A percentile compares a stretch with the other conserved stretches of the same genome.
phyloP scores from a whole-genome alignment of 495 filamentous ascomycete species.

The Parathielavia hyrcaniae region DNA sequence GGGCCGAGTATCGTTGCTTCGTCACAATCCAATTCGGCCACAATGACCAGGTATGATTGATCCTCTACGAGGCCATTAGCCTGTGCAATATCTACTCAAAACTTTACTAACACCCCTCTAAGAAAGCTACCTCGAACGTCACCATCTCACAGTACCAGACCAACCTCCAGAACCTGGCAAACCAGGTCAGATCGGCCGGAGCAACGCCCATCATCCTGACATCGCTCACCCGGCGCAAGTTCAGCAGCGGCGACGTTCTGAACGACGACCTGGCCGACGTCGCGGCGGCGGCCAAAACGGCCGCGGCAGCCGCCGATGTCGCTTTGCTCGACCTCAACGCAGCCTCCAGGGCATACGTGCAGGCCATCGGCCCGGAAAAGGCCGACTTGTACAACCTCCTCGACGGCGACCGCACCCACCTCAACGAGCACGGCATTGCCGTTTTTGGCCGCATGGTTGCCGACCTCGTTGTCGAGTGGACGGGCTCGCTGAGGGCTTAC shows the following conservation, averaged over 20 bases:
- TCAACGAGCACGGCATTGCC: conserved; percentile 1
- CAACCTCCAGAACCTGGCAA: conserved; percentile 6
- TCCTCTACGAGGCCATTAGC: neutral
- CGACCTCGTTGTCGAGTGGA: conserved; percentile 1
- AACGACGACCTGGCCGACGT: too few relatives aligned
- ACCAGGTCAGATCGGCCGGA: conserved; percentile 5
- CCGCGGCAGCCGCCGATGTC: neutral
- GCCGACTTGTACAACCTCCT: conserved; percentile 13
- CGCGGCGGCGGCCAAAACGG: neutral
- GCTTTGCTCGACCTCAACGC: neutral
- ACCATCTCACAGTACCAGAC: conserved; percentile 4
- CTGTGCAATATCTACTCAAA: neutral
- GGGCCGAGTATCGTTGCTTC: neutral
- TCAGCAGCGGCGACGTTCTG: too few relatives aligned
- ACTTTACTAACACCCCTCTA: neutral
- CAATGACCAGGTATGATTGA: neutral
- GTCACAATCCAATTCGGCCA: conserved; percentile 11
- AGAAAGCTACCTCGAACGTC: conserved; percentile 3
- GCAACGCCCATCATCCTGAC: conserved; percentile 3
- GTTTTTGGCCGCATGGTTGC: conserved; percentile 11
- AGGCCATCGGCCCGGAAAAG: neutral
- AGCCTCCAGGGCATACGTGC: neutral
- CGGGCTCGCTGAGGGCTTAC: neutral
- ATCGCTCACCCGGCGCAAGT: too few relatives aligned
- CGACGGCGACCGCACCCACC: conserved; percentile 6